Evolutionary conservation across 257 asterid species (phyloP).

Genomic region (Haberlea rhodopensis): DNA sequence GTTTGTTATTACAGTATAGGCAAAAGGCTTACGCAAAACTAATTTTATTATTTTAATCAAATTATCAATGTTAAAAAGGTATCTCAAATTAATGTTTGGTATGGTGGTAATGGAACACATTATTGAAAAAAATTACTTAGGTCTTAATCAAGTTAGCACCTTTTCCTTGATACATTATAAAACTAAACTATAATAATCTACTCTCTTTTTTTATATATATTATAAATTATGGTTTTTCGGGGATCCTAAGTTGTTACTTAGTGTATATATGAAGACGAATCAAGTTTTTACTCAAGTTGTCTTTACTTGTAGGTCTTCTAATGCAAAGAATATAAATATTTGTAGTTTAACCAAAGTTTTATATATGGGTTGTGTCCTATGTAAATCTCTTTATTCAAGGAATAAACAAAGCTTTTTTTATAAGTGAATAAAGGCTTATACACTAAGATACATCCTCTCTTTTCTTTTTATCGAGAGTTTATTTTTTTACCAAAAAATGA

Average conservation of each 20-base stretch:
- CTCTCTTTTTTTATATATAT: no score
- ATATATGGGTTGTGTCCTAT: not conserved
- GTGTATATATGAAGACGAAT: no score
- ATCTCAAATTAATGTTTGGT: not conserved
- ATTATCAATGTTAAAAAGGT: constrained; percentile 1
- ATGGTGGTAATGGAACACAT: constrained; percentile 8
- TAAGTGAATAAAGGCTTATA: not conserved
- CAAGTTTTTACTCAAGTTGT: no score
- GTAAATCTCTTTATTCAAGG: not conserved
- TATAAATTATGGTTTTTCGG: no score
- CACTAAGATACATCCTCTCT: not conserved
- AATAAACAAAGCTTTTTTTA: not conserved
- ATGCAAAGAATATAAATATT: no score
- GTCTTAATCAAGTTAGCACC: constrained; percentile 11
- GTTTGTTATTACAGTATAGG: not conserved
- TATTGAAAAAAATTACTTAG: constrained; percentile 1
- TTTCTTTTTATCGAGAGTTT: no score
- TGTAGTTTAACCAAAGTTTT: no score
- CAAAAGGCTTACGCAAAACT: not conserved
- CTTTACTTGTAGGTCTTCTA: no score
- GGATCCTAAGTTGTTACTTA: no score
- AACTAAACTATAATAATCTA: not conserved
- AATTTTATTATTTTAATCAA: not conserved
- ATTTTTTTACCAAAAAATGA: no score
- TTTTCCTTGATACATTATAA: not conserved